Evolutionary conservation across 2,329 filamentous ascomycete species (phyloP), one percentile per base, ranked within the genome.

Genomic region (Balansia obtecta): DNA sequence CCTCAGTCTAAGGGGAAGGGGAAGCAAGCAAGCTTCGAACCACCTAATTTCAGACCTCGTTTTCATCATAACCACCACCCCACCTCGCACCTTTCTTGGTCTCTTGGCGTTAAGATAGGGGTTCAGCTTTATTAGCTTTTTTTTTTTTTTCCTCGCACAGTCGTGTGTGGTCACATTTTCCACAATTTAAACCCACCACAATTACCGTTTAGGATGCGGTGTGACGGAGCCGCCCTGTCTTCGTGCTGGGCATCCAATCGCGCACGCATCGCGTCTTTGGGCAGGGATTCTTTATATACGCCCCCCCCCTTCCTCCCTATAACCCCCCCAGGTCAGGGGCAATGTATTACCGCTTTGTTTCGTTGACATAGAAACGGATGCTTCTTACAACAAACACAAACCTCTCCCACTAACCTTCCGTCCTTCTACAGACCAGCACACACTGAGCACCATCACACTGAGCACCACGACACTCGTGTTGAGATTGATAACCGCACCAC

Each of bases 401-500:
- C 52, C 46, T 50, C 40, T 43, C 46, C 57, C 56, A 54, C 55
- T 55, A 48, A 58, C 53, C 48, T 44, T 46, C 12, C 30, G 43
- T 27, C 40, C 44, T 48, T 42, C 47, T 32, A 50, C 52, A 66
- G 64, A 61, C 61, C 65, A 60, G 57, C 61, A 63, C 68, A 58
- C 57, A 62, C 62, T 57, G 61, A 71, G 61, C 82, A 80, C 72
- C 71, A 76, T 62, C 79, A 84, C 67, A 75, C 79, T 67, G n/a
- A 71, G 61, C 82, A 80, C 72, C 71, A 76, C 62, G 79, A 84
- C 67, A 75, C 79, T 67, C 79, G 80, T 66, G 70, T 86, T 68
- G 79, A 87, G 70, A 72, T 82, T 64, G 75, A 86, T 67, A 62
- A 61, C 56, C 74, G 73, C 57, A 66, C 68, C 60, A 69, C 71